These are phyloP conservation scores for Sphagnum fallax DNA, from an alignment of 228 moss, liverwort and hornwort genomes.

Conservation along the genomic window DNA sequence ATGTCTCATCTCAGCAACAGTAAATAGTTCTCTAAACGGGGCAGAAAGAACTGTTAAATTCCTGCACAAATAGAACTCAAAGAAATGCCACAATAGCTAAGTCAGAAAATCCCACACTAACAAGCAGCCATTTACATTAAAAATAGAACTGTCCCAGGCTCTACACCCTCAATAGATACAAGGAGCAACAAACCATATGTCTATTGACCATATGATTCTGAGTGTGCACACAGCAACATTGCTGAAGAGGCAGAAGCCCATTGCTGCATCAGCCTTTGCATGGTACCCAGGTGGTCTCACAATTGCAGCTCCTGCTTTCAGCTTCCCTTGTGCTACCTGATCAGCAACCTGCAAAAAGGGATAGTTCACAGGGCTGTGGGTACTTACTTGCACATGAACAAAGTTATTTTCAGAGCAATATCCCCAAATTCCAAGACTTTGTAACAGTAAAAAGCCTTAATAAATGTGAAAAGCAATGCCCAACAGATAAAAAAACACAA, in stretches of 20 bases:
- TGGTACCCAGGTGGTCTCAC: conserved; percentile 17
- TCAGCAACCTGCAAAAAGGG: conserved; percentile 1
- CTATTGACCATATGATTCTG: conserved; percentile 7
- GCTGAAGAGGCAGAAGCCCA: conserved; percentile 24
- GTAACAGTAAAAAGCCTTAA: too few relatives aligned
- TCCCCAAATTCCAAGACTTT: too few relatives aligned
- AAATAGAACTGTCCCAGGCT: not conserved
- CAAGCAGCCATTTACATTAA: not conserved
- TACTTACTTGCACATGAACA: too few relatives aligned
- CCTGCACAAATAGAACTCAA: too few relatives aligned
- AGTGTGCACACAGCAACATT: conserved; percentile 12
- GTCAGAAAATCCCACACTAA: not conserved
- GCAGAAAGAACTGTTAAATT: too few relatives aligned
- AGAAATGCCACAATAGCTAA: too few relatives aligned
- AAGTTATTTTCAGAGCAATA: too few relatives aligned
- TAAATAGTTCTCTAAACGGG: too few relatives aligned
- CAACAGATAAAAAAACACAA: too few relatives aligned
- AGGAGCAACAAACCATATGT: not conserved
- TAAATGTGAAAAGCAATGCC: too few relatives aligned
- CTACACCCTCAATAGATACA: not conserved
- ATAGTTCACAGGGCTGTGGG: too few relatives aligned
- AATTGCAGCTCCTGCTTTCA: conserved; percentile 14
- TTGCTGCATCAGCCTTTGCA: conserved; percentile 8
- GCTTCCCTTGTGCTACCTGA: conserved; percentile 11
- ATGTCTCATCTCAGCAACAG: too few relatives aligned